Percentiles rank a stretch among this genome's conserved stretches.
These are phyloP conservation scores for Hypoxylon crocopeplum DNA, from an alignment of 495 filamentous ascomycete species.

Conservation along the genomic window DNA sequence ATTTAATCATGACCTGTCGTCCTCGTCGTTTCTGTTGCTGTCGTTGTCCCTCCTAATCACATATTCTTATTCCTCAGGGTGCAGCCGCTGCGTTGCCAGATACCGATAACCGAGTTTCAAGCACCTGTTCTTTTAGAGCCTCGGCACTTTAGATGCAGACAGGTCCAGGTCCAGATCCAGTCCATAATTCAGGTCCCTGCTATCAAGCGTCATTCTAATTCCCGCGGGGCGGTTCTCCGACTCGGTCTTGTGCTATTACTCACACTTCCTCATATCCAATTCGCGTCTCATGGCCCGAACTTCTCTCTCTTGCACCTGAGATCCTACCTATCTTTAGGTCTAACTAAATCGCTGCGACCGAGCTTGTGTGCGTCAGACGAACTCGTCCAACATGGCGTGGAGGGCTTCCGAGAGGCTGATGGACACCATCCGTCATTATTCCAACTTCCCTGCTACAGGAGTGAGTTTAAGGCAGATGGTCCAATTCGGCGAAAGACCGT, in stretches of 20 bases:
- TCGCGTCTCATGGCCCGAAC: slow-evolving; percentile 31
- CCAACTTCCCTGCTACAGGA: slow-evolving; percentile 94
- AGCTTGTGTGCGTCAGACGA: slow-evolving; percentile 26
- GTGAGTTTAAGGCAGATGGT: slow-evolving; percentile 98
- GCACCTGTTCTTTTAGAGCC: slow-evolving; percentile 24
- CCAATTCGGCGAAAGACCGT: slow-evolving; percentile 92
- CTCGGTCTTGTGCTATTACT: slow-evolving; percentile 42
- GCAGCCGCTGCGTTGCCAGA: slow-evolving; percentile 2
- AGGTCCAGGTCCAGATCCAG: background rate
- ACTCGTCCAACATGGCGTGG: slow-evolving; percentile 74
- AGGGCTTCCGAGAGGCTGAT: slow-evolving; percentile 88
- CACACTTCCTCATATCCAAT: slow-evolving; percentile 12
- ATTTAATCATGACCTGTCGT: slow-evolving; percentile 12
- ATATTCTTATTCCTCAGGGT: background rate
- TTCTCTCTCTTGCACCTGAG: slow-evolving; percentile 21
- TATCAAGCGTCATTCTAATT: slow-evolving; percentile 37
- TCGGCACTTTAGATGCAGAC: slow-evolving; percentile 31
- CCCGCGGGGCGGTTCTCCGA: slow-evolving; percentile 26
- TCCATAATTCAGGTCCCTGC: slow-evolving; percentile 11
- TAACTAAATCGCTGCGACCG: background rate
- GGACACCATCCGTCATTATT: slow-evolving; percentile 99
- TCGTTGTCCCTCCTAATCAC: slow-evolving; percentile 4
- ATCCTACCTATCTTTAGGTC: slow-evolving; percentile 19
- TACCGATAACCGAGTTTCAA: slow-evolving; percentile 11
- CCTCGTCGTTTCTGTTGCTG: slow-evolving; percentile 1